A percentile compares a stretch with the other conserved stretches of the same genome.
Evolutionary conservation across 768 basidiomycete genomes (phyloP).

Genomic region (Mycena amicta): DNA sequence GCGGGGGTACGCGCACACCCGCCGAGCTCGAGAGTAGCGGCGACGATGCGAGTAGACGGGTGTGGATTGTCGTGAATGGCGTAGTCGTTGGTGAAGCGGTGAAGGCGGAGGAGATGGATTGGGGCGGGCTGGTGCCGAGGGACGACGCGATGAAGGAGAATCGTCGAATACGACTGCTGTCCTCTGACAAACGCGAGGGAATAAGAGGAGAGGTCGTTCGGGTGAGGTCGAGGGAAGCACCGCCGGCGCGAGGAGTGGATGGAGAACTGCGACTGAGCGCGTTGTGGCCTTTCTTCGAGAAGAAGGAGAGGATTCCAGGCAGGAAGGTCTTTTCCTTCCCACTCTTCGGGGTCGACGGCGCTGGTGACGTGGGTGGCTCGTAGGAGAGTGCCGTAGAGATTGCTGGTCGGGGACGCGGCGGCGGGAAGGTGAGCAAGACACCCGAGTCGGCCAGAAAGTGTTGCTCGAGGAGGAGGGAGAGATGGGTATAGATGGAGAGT

Average conservation of each 20-base stretch:
- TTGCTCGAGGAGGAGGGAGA: slow-evolving; percentile 65
- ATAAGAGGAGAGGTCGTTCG: slow-evolving; percentile 15
- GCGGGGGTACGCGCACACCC: slow-evolving; percentile 49
- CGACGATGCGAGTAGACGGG: slow-evolving; percentile 41
- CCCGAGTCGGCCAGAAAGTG: slow-evolving; percentile 53
- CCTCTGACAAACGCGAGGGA: slow-evolving; percentile 30
- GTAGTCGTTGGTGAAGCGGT: slow-evolving; percentile 22
- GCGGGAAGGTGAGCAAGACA: slow-evolving; percentile 48
- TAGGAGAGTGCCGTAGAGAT: background rate
- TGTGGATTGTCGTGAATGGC: slow-evolving; percentile 43
- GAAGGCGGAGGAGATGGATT: slow-evolving; percentile 9
- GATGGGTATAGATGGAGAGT: slow-evolving; percentile 53
- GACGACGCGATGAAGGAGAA: slow-evolving; percentile 43
- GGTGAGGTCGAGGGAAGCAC: slow-evolving; percentile 45
- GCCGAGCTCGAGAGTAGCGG: slow-evolving; percentile 56
- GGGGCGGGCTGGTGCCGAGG: slow-evolving; percentile 24
- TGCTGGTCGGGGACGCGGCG: slow-evolving; percentile 27
- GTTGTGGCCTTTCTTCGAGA: slow-evolving; percentile 36
- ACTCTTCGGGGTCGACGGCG: slow-evolving; percentile 2
- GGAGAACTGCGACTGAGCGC: slow-evolving; percentile 21
- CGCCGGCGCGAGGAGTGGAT: slow-evolving; percentile 29
- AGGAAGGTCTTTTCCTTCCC: slow-evolving; percentile 34
- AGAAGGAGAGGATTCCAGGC: slow-evolving; percentile 45
- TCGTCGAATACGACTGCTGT: slow-evolving; percentile 34
- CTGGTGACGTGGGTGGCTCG: slow-evolving; percentile 27